These are phyloP conservation scores for Tolypocladium album DNA, from an alignment of 2,329 filamentous ascomycete species.

Conservation along the genomic window DNA sequence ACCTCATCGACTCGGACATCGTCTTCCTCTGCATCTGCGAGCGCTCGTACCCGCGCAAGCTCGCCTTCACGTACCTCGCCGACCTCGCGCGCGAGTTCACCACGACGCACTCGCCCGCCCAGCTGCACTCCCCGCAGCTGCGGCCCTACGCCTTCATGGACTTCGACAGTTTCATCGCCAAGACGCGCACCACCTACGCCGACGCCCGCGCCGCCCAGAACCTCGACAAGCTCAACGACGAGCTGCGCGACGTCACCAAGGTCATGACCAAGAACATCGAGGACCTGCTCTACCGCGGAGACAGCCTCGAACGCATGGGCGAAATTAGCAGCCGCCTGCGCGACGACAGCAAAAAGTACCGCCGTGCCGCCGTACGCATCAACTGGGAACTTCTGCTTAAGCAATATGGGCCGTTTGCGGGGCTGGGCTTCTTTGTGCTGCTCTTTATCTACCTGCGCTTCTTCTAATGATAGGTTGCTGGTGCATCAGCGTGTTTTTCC, in stretches of 20 bases:
- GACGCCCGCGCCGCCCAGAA: constrained; percentile 87
- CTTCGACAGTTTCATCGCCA: constrained; percentile 93
- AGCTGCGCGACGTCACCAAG: constrained; percentile 94
- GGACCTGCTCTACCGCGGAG: constrained; percentile 88
- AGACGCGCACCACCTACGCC: constrained; percentile 88
- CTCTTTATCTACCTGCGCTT: constrained; percentile 90
- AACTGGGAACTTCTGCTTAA: constrained; percentile 97
- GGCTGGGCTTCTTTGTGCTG: constrained; percentile 69
- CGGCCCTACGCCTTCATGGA: constrained; percentile 95
- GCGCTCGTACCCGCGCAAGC: constrained; percentile 88
- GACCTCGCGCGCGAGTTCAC: constrained; percentile 88
- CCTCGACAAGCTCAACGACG: constrained; percentile 89
- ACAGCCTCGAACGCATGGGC: constrained; percentile 93
- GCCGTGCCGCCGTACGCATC: constrained; percentile 82
- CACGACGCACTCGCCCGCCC: constrained; percentile 63
- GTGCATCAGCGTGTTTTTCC: not conserved
- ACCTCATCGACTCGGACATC: constrained; percentile 72
- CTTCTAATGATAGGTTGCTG: constrained; percentile 45
- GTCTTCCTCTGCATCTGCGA: constrained; percentile 94
- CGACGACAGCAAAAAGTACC: constrained; percentile 92
- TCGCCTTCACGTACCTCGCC: constrained; percentile 94
- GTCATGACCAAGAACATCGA: constrained; percentile 99
- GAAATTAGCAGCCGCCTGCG: constrained; percentile 79
- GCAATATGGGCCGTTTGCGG: constrained; percentile 90
- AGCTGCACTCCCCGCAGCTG: constrained; percentile 64